Evolutionary conservation across 768 basidiomycete genomes (phyloP), one percentile per base, ranked within the genome.

Genomic region (Dictyophora rubrovolvata): DNA sequence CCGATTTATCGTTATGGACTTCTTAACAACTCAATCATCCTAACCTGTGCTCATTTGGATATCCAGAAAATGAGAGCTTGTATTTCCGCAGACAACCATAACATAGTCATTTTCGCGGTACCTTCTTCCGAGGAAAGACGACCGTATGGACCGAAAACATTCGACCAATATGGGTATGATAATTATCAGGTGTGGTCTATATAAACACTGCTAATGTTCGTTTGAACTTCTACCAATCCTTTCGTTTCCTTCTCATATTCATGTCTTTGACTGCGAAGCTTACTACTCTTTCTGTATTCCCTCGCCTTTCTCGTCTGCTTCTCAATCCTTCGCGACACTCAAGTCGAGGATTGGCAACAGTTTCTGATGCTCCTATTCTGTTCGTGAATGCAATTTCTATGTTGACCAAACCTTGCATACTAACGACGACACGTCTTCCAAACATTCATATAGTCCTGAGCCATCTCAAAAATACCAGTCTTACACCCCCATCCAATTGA

Each of bases 391-490:
- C 42, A 2, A 4, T 37, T 53, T 53, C 7, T 33, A 1, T 10
- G 18, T 33, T 14, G 28, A 16, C 17, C 20, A 1, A 33, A 12
- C 22, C 18, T 33, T 28, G 28, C 28, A 17, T 53, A 37, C n/a
- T 18, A 9, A 28, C 11, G 20, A 53, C 53, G 14, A 23, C 18
- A 11, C 33, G 17, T 23, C 33, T 17, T 37, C 54, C 23, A 17
- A 16, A n/a, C 23, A 2, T 28, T 14, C 6, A 5, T 2, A 36
- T 53, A 62, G 61, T 12, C 61, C 70, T 61, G 70, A 74, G 55
- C 72, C 72, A 7, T 71, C 71, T 16, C 55, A 61, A 42, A 69
- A 72, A 56, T 74, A 74, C 65, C 63, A 59, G 47, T 70, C 74
- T 1, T 77, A 74, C 69, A 60, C 68, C 50, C 65, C 71, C 4